Conservation (phyloP, 306 rosid species). For the Acacia crassicarpa region DNA sequence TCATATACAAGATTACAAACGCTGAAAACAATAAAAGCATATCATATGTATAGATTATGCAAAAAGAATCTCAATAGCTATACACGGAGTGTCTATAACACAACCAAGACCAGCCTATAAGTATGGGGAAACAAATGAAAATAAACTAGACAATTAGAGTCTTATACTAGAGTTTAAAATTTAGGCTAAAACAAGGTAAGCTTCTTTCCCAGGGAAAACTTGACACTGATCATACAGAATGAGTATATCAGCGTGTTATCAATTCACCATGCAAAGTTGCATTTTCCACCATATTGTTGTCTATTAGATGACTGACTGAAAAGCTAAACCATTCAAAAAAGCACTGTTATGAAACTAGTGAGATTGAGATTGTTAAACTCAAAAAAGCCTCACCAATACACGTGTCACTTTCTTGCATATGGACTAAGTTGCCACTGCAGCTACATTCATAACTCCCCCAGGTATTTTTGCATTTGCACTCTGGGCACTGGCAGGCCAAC, state of each 20-base stretch:
- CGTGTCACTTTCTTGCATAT: slow-evolving; percentile 71
- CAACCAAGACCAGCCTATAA: not conserved
- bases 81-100: not conserved
- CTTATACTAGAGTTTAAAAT: slow-evolving; percentile 9
- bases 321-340: not conserved
- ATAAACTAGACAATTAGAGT: not conserved
- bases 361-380: slow-evolving; percentile 7
- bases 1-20: not conserved
- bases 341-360: not conserved
- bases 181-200: not conserved
- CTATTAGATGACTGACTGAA: not conserved
- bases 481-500: slow-evolving; percentile 78
- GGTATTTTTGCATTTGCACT: slow-evolving; percentile 80
- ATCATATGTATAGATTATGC: not conserved
- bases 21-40: not conserved
- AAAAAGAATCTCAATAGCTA: not conserved
- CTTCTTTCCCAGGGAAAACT: not conserved
- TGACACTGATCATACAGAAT: not conserved
- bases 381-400: slow-evolving; percentile 64
- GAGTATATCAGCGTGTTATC: not conserved
- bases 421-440: slow-evolving; percentile 59
- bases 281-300: slow-evolving; percentile 5
- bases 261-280: not conserved
- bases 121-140: not conserved
- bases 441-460: slow-evolving; percentile 96